Conservation (phyloP, 805 yeast genomes). For the Wickerhamomyces chambardii region DNA sequence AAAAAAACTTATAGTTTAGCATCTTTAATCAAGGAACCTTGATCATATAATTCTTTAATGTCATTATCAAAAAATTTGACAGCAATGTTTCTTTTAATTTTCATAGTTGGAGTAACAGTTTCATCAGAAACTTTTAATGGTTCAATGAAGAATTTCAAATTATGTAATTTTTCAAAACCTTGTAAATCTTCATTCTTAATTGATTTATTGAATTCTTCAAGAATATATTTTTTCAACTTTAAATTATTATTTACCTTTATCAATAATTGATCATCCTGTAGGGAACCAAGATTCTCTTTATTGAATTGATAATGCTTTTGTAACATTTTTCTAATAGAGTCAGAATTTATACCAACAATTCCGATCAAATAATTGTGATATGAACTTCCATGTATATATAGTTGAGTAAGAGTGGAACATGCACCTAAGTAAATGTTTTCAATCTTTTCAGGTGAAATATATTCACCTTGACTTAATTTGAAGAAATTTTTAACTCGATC, state of each 20-base stretch:
- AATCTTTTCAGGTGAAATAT: conserved; percentile 59
- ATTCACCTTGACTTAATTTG: conserved; percentile 46
- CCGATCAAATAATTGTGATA: conserved; percentile 40
- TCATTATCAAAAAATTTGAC: conserved; percentile 25
- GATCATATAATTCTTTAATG: conserved; percentile 29
- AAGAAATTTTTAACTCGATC: conserved; percentile 51
- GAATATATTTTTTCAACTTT: conserved; percentile 4
- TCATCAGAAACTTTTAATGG: conserved; percentile 43
- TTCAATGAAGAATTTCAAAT: conserved; percentile 32
- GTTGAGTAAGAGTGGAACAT: conserved; percentile 32
- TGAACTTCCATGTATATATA: conserved; percentile 51
- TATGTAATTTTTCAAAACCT: conserved; percentile 44
- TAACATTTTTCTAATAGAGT: conserved; percentile 5
- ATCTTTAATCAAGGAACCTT: conserved; percentile 20
- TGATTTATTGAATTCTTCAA: background rate
- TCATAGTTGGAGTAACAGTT: conserved; percentile 46
- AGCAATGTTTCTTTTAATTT: conserved; percentile 33
- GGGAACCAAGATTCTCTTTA: conserved; percentile 1
- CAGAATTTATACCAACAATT: conserved; percentile 44
- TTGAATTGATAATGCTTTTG: conserved; percentile 12
- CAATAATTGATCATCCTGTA: conserved; percentile 1
- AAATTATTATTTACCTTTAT: conserved; percentile 4
- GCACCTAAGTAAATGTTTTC: conserved; percentile 44
- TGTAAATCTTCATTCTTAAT: conserved; percentile 17
- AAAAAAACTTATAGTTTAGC: background rate